Evolutionary conservation across 495 filamentous ascomycete species (phyloP), one percentile per base, ranked within the genome.

Genomic region (Ramalina peruviana): DNA sequence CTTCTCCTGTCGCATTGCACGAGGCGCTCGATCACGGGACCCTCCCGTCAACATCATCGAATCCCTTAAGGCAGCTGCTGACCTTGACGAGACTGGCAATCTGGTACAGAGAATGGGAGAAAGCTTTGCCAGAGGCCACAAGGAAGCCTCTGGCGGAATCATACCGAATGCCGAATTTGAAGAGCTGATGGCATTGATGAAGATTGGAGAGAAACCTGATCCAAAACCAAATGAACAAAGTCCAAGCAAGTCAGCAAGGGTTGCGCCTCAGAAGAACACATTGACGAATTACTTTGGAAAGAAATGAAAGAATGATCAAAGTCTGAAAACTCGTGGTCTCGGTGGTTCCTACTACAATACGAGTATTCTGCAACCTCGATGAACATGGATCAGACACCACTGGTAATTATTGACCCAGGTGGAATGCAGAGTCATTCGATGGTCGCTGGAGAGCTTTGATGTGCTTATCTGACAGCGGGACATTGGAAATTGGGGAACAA

Each of bases 91-190:
- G 23, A 58, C 66, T 15, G 67, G 61, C 27, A 60, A 65, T 48
- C 51, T 78, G 40, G 55, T 65, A 13, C 58, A 72, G 49, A 58
- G 72, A 30, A 60, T 80, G 11, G 75, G 78, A 2, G 68, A 72
- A 40, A 60, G 54, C 39, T 81, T 79, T 57, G 77, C 75, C 1
- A 67, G 65, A 40, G 78, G 78, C 0, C 77, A 81, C 56, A 74
- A 71, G 50, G 73, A 78, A 57, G 77, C 77, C 6, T 72, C 68
- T 43, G 78, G 74, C 0, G 77, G 78, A 0, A 73, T 78, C 30
- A 66, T 82, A 4, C 61, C 62, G 6, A 65, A 46, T 41, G 68
- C 62, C 1, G 71, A 72, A 47, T 82, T 80, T 56, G 74, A 80
- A 43, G 76, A 79, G 58, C 59, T 79, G 15, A 71, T 77, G 65